Percentiles rank a stretch among this genome's conserved stretches.
These are phyloP conservation scores for Arthrobotrys musiformis DNA, from an alignment of 2,329 filamentous ascomycete species.

Conservation along the genomic window DNA sequence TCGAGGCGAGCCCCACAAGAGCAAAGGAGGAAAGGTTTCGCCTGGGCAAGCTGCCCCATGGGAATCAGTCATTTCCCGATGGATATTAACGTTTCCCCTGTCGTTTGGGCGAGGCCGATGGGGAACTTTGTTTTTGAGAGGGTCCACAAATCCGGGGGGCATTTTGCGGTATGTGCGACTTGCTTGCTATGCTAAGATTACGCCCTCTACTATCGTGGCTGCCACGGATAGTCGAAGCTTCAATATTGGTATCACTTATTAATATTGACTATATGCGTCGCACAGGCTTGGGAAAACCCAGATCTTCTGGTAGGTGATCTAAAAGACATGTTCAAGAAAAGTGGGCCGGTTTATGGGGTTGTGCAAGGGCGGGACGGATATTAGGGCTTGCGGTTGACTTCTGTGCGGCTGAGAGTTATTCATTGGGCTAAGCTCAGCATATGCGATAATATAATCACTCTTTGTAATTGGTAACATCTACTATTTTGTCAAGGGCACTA, in stretches of 20 bases:
- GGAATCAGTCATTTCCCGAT: slow-evolving; percentile 70
- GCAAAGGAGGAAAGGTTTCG: slow-evolving; percentile 58
- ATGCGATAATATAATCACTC: too few relatives aligned
- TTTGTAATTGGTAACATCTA: not conserved
- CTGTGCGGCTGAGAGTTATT: not conserved
- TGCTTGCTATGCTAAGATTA: slow-evolving; percentile 58
- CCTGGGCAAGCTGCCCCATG: slow-evolving; percentile 64
- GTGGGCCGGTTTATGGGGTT: slow-evolving; percentile 65
- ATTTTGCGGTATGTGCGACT: slow-evolving; percentile 51
- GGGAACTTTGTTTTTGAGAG: slow-evolving; percentile 71
- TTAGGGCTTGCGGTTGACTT: slow-evolving; percentile 25
- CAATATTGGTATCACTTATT: too few relatives aligned
- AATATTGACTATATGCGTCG: slow-evolving; percentile 57
- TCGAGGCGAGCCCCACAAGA: slow-evolving; percentile 59
- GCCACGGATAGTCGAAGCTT: too few relatives aligned
- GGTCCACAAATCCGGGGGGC: slow-evolving; percentile 58
- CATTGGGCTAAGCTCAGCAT: not conserved
- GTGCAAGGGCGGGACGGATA: slow-evolving; percentile 58
- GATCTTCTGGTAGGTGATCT: slow-evolving; percentile 68
- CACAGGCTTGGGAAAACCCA: slow-evolving; percentile 68
- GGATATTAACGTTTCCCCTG: slow-evolving; percentile 69
- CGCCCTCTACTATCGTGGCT: not conserved
- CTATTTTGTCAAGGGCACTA: not conserved
- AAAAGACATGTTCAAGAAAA: slow-evolving; percentile 70
- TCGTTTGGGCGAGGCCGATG: slow-evolving; percentile 70